Conservation (phyloP, 257 asterid genomes). For the Hygrophila difformis region DNA sequence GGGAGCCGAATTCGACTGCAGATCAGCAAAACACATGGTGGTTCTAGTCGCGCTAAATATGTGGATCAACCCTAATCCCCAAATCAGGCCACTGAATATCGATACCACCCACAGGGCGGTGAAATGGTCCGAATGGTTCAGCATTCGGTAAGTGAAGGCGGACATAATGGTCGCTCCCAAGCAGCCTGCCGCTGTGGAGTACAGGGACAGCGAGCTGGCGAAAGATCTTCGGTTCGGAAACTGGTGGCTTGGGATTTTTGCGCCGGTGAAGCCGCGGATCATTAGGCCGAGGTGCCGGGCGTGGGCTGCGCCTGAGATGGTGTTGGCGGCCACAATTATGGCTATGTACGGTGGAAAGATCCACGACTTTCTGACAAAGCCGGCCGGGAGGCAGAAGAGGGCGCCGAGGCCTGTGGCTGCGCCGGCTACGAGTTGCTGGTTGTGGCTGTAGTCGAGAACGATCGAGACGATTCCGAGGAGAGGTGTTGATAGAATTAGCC, state of each 20-base stretch:
- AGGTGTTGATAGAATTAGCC: conserved; percentile 68
- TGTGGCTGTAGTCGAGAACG: conserved; percentile 57
- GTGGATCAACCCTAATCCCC: conserved; percentile 67
- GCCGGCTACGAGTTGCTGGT: conserved; percentile 62
- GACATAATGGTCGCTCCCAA: conserved; percentile 68
- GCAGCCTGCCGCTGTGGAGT: conserved; percentile 71
- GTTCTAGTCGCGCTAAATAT: conserved; percentile 38
- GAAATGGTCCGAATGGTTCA: conserved; percentile 50
- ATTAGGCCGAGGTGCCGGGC: conserved; percentile 72
- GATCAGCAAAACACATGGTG: conserved; percentile 12
- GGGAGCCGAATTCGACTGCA: conserved; percentile 19
- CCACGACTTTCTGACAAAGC: conserved; percentile 66
- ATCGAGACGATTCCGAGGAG: conserved; percentile 44
- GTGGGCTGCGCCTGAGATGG: conserved; percentile 56
- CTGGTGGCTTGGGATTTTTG: conserved; percentile 28
- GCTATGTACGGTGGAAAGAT: conserved; percentile 75
- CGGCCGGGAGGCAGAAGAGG: conserved; percentile 84
- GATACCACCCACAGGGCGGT: conserved; percentile 82
- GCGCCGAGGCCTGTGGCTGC: conserved; percentile 72
- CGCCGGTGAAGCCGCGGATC: conserved; percentile 66
- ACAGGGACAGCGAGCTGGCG: conserved; percentile 61
- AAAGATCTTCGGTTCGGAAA: conserved; percentile 45
- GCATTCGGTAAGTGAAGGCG: conserved; percentile 64
- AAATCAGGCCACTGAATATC: conserved; percentile 73
- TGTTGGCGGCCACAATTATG: conserved; percentile 55